Conservation (phyloP, 768 basidiomycete species). For the Calocybe gangraenosa region DNA sequence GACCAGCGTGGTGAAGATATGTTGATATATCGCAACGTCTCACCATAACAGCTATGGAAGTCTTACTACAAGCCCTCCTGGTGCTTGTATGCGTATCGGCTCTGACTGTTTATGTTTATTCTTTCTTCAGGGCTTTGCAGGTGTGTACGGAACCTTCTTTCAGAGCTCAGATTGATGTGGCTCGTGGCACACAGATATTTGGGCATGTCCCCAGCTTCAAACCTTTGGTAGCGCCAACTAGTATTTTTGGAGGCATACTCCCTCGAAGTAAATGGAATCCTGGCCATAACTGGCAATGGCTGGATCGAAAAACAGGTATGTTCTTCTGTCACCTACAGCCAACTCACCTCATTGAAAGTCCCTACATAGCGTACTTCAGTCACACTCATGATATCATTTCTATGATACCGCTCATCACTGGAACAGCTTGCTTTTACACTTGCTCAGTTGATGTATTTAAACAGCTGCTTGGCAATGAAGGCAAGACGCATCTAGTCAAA, state of each 20-base stretch:
- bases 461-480: conserved; percentile 19
- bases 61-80: too few species aligned
- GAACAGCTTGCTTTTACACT: conserved; percentile 15
- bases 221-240: conserved; percentile 11
- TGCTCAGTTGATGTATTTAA: conserved; percentile 21
- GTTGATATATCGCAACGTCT: too few species aligned
- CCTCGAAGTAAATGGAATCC: conserved; percentile 12
- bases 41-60: too few species aligned
- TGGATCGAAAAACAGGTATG: conserved; percentile 7
- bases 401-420: conserved; percentile 18
- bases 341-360: background rate
- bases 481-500: conserved; percentile 11
- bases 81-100: conserved; percentile 3
- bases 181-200: background rate
- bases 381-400: conserved; percentile 21
- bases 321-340: background rate
- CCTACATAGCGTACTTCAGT: conserved; percentile 20
- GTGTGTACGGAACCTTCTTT: background rate
- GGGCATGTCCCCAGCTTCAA: conserved; percentile 10
- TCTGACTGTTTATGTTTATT: conserved; percentile 5
- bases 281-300: conserved; percentile 14
- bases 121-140: background rate
- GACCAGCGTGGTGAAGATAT: too few species aligned
- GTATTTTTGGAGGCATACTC: conserved; percentile 7
- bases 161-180: background rate